phyloP scores from a whole-genome alignment of 768 basidiomycete genomes.

The Leccinellum luteum region DNA sequence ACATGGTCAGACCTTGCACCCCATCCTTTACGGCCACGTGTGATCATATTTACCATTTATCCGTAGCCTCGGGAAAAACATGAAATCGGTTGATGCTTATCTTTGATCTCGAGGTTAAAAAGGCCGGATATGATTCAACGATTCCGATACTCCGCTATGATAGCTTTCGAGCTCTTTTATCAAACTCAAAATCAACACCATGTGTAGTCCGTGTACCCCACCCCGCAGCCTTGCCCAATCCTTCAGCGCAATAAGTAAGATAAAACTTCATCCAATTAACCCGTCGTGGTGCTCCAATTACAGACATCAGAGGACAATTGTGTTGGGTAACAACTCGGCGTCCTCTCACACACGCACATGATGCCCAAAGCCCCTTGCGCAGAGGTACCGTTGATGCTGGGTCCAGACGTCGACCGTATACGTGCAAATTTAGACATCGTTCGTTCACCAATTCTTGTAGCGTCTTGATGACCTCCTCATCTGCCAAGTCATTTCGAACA shows the following conservation, averaged over 20 bases:
- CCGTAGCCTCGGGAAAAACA: slow-evolving; percentile 85
- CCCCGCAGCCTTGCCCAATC: background rate
- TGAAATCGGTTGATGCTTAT: slow-evolving; percentile 58
- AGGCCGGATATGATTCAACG: background rate
- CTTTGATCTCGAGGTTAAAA: background rate
- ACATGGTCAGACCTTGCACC: slow-evolving; percentile 72
- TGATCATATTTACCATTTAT: slow-evolving; percentile 3
- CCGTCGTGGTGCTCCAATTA: background rate
- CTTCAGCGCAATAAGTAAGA: background rate
- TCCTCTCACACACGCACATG: background rate
- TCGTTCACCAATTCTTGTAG: background rate
- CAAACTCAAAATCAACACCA: background rate
- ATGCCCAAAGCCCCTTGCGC: background rate
- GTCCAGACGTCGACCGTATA: background rate
- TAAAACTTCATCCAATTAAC: background rate
- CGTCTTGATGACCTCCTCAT: background rate
- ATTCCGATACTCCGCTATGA: background rate
- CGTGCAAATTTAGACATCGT: background rate
- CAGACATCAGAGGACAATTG: background rate
- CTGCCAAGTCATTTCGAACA: background rate
- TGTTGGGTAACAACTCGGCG: background rate
- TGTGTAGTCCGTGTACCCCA: background rate
- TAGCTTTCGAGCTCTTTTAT: background rate
- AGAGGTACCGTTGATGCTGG: background rate
- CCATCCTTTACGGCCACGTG: background rate